Conservation (phyloP, 2,329 filamentous ascomycete species). For the Venturia nashicola region DNA sequence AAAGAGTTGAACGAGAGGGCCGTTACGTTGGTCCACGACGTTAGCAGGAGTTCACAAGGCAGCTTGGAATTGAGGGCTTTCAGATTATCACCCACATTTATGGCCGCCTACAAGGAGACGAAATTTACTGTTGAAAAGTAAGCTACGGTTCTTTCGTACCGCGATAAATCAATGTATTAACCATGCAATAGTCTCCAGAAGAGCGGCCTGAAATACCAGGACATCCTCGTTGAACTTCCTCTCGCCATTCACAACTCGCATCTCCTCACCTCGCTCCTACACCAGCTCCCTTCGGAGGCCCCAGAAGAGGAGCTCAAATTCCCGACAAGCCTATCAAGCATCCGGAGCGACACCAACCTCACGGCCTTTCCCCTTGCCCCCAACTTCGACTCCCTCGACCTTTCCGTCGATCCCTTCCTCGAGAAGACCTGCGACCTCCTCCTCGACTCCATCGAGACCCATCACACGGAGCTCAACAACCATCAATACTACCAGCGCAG, state of each 20-base stretch:
- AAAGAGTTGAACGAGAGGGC: constrained; percentile 75
- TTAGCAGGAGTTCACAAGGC: constrained; percentile 88
- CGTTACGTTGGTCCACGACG: constrained; percentile 85
- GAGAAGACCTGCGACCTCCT: constrained; percentile 97
- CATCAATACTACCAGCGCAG: constrained; percentile 96
- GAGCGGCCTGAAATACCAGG: constrained; percentile 83
- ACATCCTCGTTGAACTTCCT: constrained; percentile 84
- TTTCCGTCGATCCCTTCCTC: constrained; percentile 92
- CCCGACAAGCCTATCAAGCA: constrained; percentile 66
- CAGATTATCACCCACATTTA: constrained; percentile 75
- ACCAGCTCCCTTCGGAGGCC: constrained; percentile 68
- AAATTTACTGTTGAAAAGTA: constrained; percentile 97
- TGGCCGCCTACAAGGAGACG: constrained; percentile 86
- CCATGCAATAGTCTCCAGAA: constrained; percentile 63
- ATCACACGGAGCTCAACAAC: constrained; percentile 99
- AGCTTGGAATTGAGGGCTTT: constrained; percentile 83
- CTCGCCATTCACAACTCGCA: constrained; percentile 92
- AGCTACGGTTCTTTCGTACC: constrained; percentile 18
- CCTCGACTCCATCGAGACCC: constrained; percentile 90
- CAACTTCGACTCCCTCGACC: constrained; percentile 79
- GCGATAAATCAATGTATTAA: constrained; percentile 14
- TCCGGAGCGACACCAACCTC: constrained; percentile 51
- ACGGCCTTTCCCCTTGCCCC: constrained; percentile 61
- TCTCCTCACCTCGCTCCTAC: constrained; percentile 86
- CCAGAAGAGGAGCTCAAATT: constrained; percentile 57